These are phyloP conservation scores for Penicillium coprophilum DNA, from an alignment of 495 filamentous ascomycete genomes.

Conservation along the genomic window DNA sequence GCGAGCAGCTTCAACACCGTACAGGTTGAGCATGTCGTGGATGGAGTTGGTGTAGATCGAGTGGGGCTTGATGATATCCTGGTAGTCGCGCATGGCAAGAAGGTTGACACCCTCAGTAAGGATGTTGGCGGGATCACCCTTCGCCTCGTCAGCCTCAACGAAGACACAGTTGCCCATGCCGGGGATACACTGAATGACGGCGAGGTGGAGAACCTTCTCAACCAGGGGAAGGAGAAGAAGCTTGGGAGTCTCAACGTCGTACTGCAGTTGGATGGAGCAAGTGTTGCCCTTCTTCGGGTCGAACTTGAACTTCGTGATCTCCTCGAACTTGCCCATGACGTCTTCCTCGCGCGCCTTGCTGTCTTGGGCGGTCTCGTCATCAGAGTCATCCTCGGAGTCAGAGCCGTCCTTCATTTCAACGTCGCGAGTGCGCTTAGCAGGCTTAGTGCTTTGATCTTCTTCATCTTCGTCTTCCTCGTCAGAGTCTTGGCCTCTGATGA, in stretches of 20 bases:
- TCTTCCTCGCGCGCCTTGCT: constrained; percentile 60
- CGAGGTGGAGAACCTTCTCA: constrained; percentile 68
- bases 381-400: constrained; percentile 31
- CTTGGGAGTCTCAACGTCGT: constrained; percentile 78
- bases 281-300: constrained; percentile 70
- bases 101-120: constrained; percentile 87
- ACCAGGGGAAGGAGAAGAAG: constrained; percentile 88
- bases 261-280: constrained; percentile 82
- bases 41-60: constrained; percentile 90
- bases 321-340: constrained; percentile 61
- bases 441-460: constrained; percentile 36
- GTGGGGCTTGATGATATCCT: constrained; percentile 83
- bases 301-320: constrained; percentile 75
- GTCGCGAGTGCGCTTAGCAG: constrained; percentile 17
- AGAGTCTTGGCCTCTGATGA: constrained; percentile 51
- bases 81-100: constrained; percentile 81
- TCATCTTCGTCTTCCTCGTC: constrained; percentile 42
- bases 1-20: constrained; percentile 92
- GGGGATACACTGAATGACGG: constrained; percentile 84
- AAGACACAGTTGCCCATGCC: constrained; percentile 70
- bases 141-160: constrained; percentile 61
- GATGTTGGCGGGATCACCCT: constrained; percentile 56
- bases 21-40: constrained; percentile 73
- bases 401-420: constrained; percentile 37
- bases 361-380: constrained; percentile 42